Base-by-base conservation (phyloP, 2,329 filamentous ascomycete genomes). In the Colletotrichum musae region DNA sequence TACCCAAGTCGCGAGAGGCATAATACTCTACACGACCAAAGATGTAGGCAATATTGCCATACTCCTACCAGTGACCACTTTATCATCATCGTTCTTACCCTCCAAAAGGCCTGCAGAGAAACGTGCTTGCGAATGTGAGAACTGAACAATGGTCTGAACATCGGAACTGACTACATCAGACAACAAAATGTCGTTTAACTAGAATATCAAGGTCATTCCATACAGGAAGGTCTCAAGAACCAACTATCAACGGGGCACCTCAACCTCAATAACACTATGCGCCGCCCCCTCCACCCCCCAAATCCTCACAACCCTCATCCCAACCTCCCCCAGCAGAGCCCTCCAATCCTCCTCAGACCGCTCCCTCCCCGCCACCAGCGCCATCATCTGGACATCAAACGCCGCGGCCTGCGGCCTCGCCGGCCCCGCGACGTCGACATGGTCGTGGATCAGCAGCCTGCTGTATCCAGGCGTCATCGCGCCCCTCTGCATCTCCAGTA, bases 401-500 rank as follows among this genome's bases (percentile, higher is more conserved):
- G 64, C 64, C 12, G 50, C 56, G 10, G 58, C 24, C 13, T 62
- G 50, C n/a, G 64, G 64, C 5, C 56, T 45, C 9, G 64, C 64
- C 1, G 59, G 70, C 9, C 72, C 73, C 15, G 77, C 77, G 54
- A 77, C 77, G 48, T 79, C 79, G 13, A 82, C 77, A 64, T 79
- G 79, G 54, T 83, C 81, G 48, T 80, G 76, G 36, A 83, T 70
- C 6, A 83, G 70, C 2, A 83, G 73, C 15, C 75, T 75, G 36
- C 81, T 78, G 53, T 18, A 51, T 3, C 87, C 80, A 2, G 83
- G 77, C 68, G 83, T 80, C 72, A 88, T 71, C 39, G 82, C 79
- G 1, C 85, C 82, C 0, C 82, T 73, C 36, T 87, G 75, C 1
- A 77, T 80, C 41, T 77, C 79, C 47, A 84, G 75, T 53, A 87